Evolutionary conservation across 164 flowering plant genomes (phyloP).

Genomic region (Tinospora cordifolia): DNA sequence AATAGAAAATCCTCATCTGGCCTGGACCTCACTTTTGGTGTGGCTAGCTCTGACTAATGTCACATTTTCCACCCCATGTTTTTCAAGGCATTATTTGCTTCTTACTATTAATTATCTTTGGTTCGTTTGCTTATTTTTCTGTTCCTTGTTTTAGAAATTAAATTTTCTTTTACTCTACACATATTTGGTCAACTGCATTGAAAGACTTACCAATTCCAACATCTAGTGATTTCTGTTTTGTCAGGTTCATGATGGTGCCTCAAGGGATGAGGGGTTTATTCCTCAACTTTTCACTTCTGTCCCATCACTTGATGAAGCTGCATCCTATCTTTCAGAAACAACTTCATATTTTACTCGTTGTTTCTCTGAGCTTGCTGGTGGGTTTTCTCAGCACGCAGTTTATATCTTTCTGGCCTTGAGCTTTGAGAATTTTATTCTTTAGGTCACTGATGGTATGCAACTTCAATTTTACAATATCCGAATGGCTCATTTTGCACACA

Average conservation of each 20-base stretch:
- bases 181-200: not conserved
- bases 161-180: not conserved
- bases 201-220: not conserved
- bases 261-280: conserved; percentile 36
- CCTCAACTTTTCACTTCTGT: conserved; percentile 72
- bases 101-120: too few relatives aligned
- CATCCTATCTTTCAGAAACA: conserved; percentile 74
- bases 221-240: conserved; percentile 8
- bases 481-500: too few relatives aligned
- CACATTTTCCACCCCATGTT: too few relatives aligned
- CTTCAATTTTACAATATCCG: not conserved
- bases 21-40: too few relatives aligned
- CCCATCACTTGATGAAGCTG: conserved; percentile 77
- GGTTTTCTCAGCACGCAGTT: conserved; percentile 8
- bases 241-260: conserved; percentile 30
- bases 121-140: too few relatives aligned
- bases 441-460: not conserved
- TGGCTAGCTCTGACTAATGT: too few relatives aligned
- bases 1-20: too few relatives aligned
- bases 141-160: not conserved
- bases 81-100: too few relatives aligned
- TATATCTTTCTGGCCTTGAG: not conserved
- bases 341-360: conserved; percentile 67
- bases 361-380: conserved; percentile 61
- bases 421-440: not conserved